Evolutionary conservation across 116 monocot species (phyloP), one percentile per base, ranked within the genome.

Genomic region (Zostera marina): DNA sequence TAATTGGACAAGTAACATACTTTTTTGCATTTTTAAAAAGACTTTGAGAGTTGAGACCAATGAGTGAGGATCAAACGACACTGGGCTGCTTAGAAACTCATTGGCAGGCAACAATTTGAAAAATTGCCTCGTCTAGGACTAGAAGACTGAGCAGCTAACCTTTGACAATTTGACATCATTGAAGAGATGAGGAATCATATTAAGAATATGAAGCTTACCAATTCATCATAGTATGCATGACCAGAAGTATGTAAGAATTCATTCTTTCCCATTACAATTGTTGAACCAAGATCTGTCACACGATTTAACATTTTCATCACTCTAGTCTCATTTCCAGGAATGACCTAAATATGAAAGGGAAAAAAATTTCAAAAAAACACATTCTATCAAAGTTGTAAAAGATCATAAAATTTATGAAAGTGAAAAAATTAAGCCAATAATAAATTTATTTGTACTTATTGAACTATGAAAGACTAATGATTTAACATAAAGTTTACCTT

Each of bases 251-350:
- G 96, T 32, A 96, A 70, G 0, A 73, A 71, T 32, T 82, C 71
- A 70, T 83, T 81, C 68, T 78, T 89, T 32, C 96, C 96, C 96
- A 96, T 96, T 8, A 96, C 26, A 64, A 96, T 82, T 32, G 75
- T 80, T 13, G 96, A 60, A 44, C 96, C 96, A 73, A 96, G 77
- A 2, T 96, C 96, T 32, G 96, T 59, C 63, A 96, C 58, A 39
- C 96, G 88, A 54, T 96, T 96, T 52, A 96, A 55, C 96, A 96
- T 96, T 72, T 96, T 88, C 89, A 96, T 89, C 8, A 96, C 96
- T 48, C 89, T 76, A 20, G 79, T 82, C 71, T 96, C 96, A 76
- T 96, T 96, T 69, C 96, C 96, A 68, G 96, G 96, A 62, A 96
- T 89, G 14, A 96, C 96, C 96, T 96, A 66, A 10, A 71, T n/a